These are phyloP conservation scores for Sorghum bicolor DNA, from an alignment of 176 grass and related monocot genomes.

Conservation along the genomic window DNA sequence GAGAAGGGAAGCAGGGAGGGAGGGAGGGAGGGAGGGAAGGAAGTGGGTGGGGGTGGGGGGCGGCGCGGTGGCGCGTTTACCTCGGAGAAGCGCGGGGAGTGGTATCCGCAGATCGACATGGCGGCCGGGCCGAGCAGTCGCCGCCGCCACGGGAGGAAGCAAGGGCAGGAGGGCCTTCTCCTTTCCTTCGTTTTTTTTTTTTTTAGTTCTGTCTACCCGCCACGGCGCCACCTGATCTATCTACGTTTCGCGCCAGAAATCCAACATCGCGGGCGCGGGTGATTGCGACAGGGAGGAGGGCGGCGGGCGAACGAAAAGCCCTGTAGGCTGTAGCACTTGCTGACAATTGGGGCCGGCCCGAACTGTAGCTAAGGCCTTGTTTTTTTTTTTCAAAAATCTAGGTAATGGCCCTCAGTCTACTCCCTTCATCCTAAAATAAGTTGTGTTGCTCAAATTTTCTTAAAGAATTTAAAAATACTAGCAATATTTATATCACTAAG, in stretches of 20 bases:
- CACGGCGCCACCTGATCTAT: not conserved
- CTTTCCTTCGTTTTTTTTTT: not conserved
- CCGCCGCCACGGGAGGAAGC: conserved; percentile 27
- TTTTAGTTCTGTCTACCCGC: not conserved
- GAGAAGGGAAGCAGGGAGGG: not conserved
- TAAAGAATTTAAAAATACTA: too few species aligned
- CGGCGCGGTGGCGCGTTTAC: conserved; percentile 2
- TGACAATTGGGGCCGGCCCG: too few species aligned
- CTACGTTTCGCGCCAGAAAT: conserved; percentile 43
- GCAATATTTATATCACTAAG: too few species aligned
- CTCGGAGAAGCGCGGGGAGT: conserved; percentile 86
- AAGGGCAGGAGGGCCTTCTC: not conserved
- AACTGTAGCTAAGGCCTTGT: too few species aligned
- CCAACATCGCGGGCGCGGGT: not conserved
- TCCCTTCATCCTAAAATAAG: too few species aligned
- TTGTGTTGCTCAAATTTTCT: too few species aligned
- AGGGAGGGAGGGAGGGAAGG: not conserved
- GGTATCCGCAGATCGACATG: conserved; percentile 65
- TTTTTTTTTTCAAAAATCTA: too few species aligned
- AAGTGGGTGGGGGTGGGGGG: not conserved
- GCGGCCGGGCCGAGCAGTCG: not conserved
- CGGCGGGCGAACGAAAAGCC: not conserved
- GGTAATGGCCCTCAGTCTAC: too few species aligned
- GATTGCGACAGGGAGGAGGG: not conserved
- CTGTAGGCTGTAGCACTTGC: too few species aligned